A percentile compares a stretch with the other conserved stretches of the same genome.
Evolutionary conservation across 2,329 filamentous ascomycete genomes (phyloP).

Genomic region (Harringtonia lauricola): DNA sequence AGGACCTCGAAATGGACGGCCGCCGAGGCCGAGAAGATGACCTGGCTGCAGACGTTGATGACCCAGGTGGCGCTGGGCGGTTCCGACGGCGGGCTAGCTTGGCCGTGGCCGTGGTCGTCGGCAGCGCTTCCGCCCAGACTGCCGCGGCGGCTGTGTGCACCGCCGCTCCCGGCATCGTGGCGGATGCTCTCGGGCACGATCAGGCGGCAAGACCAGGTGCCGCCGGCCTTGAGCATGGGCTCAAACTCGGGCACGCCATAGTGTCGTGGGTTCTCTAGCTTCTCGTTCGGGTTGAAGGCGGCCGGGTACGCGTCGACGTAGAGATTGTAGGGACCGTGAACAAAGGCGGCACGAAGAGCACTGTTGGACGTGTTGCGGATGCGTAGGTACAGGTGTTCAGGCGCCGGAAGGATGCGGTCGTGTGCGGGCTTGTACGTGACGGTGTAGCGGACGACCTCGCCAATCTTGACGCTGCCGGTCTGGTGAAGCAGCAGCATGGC

Average conservation of each 20-base stretch:
- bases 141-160: constrained; percentile 20
- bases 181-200: constrained; percentile 70
- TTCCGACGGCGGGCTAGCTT: constrained; percentile 12
- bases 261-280: constrained; percentile 55
- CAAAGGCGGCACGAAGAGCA: constrained; percentile 84
- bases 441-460: constrained; percentile 85
- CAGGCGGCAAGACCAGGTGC: constrained; percentile 71
- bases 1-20: constrained; percentile 81
- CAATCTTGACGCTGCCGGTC: constrained; percentile 82
- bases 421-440: constrained; percentile 83
- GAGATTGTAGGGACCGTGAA: constrained; percentile 90
- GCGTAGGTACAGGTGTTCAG: constrained; percentile 68
- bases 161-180: constrained; percentile 49
- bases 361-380: constrained; percentile 89
- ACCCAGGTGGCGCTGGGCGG: constrained; percentile 66
- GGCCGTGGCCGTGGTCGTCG: neutral
- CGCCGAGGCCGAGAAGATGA: constrained; percentile 84
- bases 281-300: constrained; percentile 71
- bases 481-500: constrained; percentile 95
- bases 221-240: constrained; percentile 90
- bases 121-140: neutral
- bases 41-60: constrained; percentile 82
- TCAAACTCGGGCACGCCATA: constrained; percentile 86
- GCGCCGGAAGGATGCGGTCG: constrained; percentile 83
- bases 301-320: constrained; percentile 79